Evolutionary conservation across 768 basidiomycete genomes (phyloP).

Genomic region (Rickenella mellea): DNA sequence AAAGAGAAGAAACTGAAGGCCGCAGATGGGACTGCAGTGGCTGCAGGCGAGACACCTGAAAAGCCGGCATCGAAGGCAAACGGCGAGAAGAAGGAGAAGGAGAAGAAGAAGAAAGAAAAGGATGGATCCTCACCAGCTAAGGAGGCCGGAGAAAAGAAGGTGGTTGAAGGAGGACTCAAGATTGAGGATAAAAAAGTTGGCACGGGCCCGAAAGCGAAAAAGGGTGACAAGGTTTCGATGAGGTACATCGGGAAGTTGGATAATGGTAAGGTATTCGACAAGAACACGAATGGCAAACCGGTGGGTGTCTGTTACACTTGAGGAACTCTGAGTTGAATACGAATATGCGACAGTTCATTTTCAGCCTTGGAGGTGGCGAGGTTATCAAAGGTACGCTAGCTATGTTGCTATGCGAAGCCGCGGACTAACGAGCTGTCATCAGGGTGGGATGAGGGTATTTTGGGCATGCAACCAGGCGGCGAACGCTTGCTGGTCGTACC

Average conservation of each 20-base stretch:
- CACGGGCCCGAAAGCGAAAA: constrained; percentile 78
- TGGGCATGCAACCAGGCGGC: constrained; percentile 86
- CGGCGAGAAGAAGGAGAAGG: constrained; percentile 24
- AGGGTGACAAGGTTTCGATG: constrained; percentile 75
- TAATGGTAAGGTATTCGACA: constrained; percentile 70
- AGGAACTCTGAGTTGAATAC: constrained; percentile 6
- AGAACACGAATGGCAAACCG: constrained; percentile 77
- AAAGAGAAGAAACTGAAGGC: constrained; percentile 74
- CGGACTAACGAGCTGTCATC: constrained; percentile 1
- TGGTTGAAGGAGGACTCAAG: constrained; percentile 63
- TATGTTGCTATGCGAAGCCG: not conserved
- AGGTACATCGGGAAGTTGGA: constrained; percentile 88
- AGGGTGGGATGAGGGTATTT: constrained; percentile 90
- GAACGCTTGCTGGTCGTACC: constrained; percentile 78
- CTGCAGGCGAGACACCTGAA: constrained; percentile 11
- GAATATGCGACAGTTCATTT: constrained; percentile 45
- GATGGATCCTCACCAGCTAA: constrained; percentile 9
- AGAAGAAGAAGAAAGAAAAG: constrained; percentile 25
- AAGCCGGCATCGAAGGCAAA: constrained; percentile 16
- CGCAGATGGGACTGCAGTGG: constrained; percentile 37
- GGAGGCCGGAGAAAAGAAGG: constrained; percentile 17
- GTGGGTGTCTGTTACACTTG: constrained; percentile 33
- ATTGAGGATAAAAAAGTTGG: constrained; percentile 72
- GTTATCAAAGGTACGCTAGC: constrained; percentile 73
- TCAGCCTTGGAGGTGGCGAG: constrained; percentile 76